phyloP scores from a whole-genome alignment of 768 basidiomycete genomes.

The Leccinellum luteum region DNA sequence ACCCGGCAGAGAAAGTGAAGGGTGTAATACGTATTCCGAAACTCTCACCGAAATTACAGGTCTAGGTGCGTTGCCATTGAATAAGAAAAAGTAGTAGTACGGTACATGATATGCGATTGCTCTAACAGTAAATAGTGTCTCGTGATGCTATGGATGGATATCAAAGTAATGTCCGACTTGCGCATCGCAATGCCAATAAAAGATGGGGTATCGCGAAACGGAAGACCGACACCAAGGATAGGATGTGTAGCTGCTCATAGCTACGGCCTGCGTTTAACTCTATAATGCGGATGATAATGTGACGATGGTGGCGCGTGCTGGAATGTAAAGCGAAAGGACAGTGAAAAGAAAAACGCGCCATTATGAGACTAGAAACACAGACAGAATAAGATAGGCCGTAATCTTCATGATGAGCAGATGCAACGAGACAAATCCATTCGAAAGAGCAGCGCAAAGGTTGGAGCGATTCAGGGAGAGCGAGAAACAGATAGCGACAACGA shows the following conservation, averaged over 20 bases:
- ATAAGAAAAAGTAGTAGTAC: slow-evolving; percentile 37
- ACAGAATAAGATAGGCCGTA: slow-evolving; percentile 42
- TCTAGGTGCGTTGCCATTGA: slow-evolving; percentile 17
- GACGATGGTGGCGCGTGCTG: slow-evolving; percentile 26
- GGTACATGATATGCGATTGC: slow-evolving; percentile 58
- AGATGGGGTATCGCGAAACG: slow-evolving; percentile 53
- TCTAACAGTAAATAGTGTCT: slow-evolving; percentile 62
- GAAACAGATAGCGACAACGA: slow-evolving; percentile 25
- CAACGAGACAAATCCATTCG: slow-evolving; percentile 55
- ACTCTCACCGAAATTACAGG: slow-evolving; percentile 4
- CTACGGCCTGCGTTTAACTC: slow-evolving; percentile 44
- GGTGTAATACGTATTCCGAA: background rate
- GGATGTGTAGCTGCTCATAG: slow-evolving; percentile 43
- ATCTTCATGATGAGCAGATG: slow-evolving; percentile 47
- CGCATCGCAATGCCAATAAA: slow-evolving; percentile 45
- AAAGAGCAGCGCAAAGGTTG: slow-evolving; percentile 65
- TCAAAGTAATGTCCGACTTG: slow-evolving; percentile 45
- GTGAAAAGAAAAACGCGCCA: slow-evolving; percentile 26
- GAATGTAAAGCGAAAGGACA: slow-evolving; percentile 3
- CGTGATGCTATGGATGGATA: slow-evolving; percentile 46
- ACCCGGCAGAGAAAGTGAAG: slow-evolving; percentile 1
- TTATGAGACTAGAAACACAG: slow-evolving; percentile 38
- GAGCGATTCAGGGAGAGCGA: slow-evolving; percentile 34
- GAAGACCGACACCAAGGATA: slow-evolving; percentile 42
- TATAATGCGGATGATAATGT: slow-evolving; percentile 33